Base-by-base conservation (phyloP, 352 stramenopile genomes). In the Globisporangium orthogonon region DNA sequence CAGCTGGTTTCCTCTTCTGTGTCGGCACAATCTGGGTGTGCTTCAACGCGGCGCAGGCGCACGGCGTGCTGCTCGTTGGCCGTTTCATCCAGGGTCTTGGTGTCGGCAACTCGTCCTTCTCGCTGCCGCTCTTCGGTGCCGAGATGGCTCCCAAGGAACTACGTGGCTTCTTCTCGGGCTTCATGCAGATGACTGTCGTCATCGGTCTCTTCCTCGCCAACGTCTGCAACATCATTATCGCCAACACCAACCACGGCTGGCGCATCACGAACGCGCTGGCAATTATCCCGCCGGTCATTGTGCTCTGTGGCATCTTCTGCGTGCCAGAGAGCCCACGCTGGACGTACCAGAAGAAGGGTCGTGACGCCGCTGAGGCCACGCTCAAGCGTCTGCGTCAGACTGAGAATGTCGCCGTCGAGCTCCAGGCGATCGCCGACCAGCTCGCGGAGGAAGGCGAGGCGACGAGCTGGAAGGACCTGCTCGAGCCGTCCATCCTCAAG, bases 381-480 rank as follows among this genome's bases (percentile, higher is more conserved):
- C 63, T 50, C 45, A 46, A 73, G 47, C 59, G 54, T 4, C 41
- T 87, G 0, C 69, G 65, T 11, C 54, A 69, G 48, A 76, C 65
- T 2, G 59, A 76, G 2, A 54, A 67, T n/a, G 63, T 83, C 7
- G 15, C 51, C 2, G 18, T 11, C 1, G 70, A 81, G 40, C 63
- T 84, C 2, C 18, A 76, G 11, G 68, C 73, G 5, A 85, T 85
- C 49, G 62, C 70, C n/a, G 68, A 76, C 7, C 73, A 77, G 55
- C 41, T 79, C 39, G 69, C 47, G 23, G 30, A 66, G 6, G 73
- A 80, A 58, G 63, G 67, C 3, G 50, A 60, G 29, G 47, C 53
- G 31, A 4, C 31, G 5, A 53, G 56, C 1, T 82, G 71, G 66
- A 56, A 52, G 0, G 75, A 86, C n/a, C 41, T 86, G 29, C 81